A percentile compares a stretch with the other conserved stretches of the same genome.
Conservation (phyloP, 163 green algal genomes). For the Trebouxia gelatinosa region DNA sequence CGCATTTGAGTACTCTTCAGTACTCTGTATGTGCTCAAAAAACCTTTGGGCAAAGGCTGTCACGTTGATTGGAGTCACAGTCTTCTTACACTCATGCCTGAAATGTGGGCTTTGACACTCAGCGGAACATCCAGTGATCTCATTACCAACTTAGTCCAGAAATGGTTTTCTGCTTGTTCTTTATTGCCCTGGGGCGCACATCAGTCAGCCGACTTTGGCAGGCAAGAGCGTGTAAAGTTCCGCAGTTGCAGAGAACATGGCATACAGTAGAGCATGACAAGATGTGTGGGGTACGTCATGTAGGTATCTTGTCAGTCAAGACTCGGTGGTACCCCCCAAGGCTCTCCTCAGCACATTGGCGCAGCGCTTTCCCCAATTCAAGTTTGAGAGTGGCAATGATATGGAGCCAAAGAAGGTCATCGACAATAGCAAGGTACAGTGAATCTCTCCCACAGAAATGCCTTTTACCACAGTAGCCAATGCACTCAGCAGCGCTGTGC, state of each 20-base stretch:
- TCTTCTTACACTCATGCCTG: too few species aligned
- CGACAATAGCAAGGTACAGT: constrained; percentile 43
- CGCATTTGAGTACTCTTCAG: too few species aligned
- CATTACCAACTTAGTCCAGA: neutral
- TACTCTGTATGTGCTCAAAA: too few species aligned
- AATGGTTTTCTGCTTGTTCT: neutral
- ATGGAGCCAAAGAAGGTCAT: constrained; percentile 35
- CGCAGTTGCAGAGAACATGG: neutral
- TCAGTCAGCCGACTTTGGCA: neutral
- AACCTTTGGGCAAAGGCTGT: too few species aligned
- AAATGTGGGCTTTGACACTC: too few species aligned
- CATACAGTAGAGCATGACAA: neutral
- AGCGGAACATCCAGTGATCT: neutral
- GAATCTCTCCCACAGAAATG: too few species aligned
- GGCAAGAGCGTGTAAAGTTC: neutral
- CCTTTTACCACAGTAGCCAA: too few species aligned
- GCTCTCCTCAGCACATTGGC: constrained; percentile 11
- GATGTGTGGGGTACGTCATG: neutral
- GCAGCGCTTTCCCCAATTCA: constrained; percentile 43
- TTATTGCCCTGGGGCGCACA: neutral
- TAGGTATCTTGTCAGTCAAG: constrained; percentile 25
- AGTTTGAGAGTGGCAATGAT: constrained; percentile 38
- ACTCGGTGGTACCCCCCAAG: constrained; percentile 17
- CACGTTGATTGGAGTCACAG: too few species aligned
- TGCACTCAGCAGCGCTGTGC: too few species aligned